Base-by-base conservation (phyloP, 371 early-diverging fungal genomes). In the Mucor saturninus region DNA sequence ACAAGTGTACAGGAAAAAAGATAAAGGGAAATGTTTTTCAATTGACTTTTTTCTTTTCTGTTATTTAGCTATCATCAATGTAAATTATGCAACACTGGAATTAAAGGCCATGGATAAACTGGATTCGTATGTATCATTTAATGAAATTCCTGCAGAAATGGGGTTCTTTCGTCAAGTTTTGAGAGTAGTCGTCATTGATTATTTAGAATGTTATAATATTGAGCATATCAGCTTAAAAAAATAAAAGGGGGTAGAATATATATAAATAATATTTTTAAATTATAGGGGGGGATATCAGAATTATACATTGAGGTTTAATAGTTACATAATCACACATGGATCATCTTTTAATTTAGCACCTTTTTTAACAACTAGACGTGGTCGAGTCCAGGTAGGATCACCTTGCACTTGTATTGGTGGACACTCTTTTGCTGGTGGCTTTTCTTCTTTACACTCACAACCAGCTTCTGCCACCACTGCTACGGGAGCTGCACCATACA, bases 151-250 rank as follows among this genome's bases (percentile, higher is more conserved):
- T 15, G 63, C 61, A 32, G 82, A 81, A 54, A 80, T 83, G 65
- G 74, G 64, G 5, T 85, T 82, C 60, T 85, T 85, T 54, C 59
- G 85, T 14, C 80, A 83, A 45, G 57, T 82, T 30, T 67, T 79
- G 3, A 79, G 85, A 2, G 75, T 74, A 38, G 75, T 71, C 2
- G 83, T 81, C 0, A 69, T 60, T 2, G 85, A 85, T 66, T 76
- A 76, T 45, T 28, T 66, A 29, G 56, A 50, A 10, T 55, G 30
- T 51, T 56, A 61, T 38, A 21, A 51, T 50, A 28, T 28, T 29
- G 35, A 37, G 32, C 15, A 64, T 35, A 56, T 30, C 37, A 46
- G 21, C 21, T 46, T 21, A 46, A 21, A 50, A 11, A 50, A 46
- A 46, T 46, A 14, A 43, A n/a, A 2, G 5, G 43, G 14, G 15